A percentile compares a stretch with the other conserved stretches of the same genome.
These are phyloP conservation scores for Holtermannia corniformis DNA, from an alignment of 768 basidiomycete genomes.

Conservation along the genomic window DNA sequence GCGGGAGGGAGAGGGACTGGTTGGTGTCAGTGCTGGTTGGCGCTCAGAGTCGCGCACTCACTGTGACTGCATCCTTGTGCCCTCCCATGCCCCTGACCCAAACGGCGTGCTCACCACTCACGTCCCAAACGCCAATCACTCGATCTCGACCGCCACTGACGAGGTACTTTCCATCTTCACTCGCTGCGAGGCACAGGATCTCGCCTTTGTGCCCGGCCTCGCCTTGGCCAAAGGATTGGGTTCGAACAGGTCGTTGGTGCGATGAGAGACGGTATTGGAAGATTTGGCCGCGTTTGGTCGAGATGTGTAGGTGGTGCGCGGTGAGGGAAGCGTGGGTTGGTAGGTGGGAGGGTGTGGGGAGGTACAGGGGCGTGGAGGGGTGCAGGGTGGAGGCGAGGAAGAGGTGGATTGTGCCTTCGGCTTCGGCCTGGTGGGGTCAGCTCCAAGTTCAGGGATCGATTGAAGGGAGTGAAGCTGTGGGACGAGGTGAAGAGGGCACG, in stretches of 20 bases:
- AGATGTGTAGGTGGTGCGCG: constrained; percentile 66
- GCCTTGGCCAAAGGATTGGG: constrained; percentile 29
- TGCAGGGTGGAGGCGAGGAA: constrained; percentile 15
- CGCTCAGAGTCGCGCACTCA: constrained; percentile 43
- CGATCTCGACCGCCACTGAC: constrained; percentile 81
- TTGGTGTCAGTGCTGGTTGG: constrained; percentile 44
- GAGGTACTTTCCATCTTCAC: constrained; percentile 71
- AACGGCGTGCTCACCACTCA: constrained; percentile 45
- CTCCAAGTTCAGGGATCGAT: not conserved
- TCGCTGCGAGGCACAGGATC: constrained; percentile 71
- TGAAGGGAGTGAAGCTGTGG: no score
- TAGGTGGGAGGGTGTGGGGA: constrained; percentile 48
- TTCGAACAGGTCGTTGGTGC: constrained; percentile 26
- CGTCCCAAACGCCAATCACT: constrained; percentile 77
- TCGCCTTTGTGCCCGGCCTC: constrained; percentile 76
- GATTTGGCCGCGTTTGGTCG: constrained; percentile 85
- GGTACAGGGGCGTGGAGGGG: constrained; percentile 38
- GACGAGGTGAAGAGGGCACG: no score
- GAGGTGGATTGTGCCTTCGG: constrained; percentile 30
- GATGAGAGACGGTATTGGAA: constrained; percentile 43
- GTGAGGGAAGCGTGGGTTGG: constrained; percentile 68
- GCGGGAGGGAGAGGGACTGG: constrained; percentile 64
- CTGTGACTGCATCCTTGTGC: constrained; percentile 59
- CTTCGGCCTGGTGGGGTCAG: constrained; percentile 17
- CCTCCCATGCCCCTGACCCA: constrained; percentile 80